Conservation (phyloP, 768 basidiomycete species). For the Suillus discolor region DNA sequence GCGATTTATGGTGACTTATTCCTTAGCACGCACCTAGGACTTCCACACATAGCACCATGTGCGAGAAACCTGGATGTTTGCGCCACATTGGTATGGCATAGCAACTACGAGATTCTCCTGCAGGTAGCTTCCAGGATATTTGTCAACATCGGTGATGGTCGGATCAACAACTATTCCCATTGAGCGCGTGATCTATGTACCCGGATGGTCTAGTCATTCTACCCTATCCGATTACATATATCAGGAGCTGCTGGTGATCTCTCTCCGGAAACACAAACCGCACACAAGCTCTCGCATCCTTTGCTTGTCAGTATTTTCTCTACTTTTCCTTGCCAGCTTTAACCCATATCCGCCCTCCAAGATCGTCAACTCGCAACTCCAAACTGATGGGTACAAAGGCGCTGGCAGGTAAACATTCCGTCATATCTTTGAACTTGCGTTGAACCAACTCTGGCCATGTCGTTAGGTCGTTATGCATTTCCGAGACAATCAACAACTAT, state of each 20-base stretch:
- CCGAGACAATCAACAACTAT: neutral
- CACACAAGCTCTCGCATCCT: neutral
- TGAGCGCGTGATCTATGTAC: neutral
- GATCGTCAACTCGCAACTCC: neutral
- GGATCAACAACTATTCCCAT: neutral
- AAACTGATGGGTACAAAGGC: neutral
- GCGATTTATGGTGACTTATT: neutral
- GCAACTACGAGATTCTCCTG: neutral
- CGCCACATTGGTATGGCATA: neutral
- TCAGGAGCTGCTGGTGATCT: neutral
- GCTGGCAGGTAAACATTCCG: neutral
- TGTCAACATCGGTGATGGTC: too few species aligned
- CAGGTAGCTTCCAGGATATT: neutral
- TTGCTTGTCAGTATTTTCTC: neutral
- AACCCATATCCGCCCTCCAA: neutral
- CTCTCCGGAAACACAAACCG: neutral
- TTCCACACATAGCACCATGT: too few species aligned
- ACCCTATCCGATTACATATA: neutral
- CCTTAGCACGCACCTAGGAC: neutral
- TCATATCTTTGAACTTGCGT: neutral
- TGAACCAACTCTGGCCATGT: neutral
- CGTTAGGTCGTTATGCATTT: neutral
- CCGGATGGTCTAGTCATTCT: too few species aligned
- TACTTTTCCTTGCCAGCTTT: neutral
- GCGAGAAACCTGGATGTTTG: neutral